Conservation (phyloP, 2,329 filamentous ascomycete genomes). For the Aspergillus fischeri region DNA sequence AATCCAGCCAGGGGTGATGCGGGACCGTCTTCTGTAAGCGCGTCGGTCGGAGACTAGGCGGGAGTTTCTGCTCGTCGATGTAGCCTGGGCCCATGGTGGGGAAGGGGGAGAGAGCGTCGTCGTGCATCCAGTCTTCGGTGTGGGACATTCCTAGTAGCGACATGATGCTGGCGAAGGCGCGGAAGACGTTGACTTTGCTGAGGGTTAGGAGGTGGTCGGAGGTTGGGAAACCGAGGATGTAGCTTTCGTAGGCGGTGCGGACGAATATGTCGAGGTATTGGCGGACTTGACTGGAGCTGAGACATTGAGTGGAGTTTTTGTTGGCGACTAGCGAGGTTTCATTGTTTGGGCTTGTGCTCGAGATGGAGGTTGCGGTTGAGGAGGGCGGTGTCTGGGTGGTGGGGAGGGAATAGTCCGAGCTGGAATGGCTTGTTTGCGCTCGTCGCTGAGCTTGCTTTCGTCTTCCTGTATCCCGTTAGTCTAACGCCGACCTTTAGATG, state of each 20-base stretch:
- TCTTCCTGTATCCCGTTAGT: slow-evolving; percentile 10
- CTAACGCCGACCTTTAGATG: background rate
- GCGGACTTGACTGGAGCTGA: background rate
- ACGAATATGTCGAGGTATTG: slow-evolving; percentile 16
- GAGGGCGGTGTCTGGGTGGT: background rate
- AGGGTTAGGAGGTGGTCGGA: slow-evolving; percentile 33
- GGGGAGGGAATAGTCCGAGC: background rate
- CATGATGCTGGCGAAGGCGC: slow-evolving; percentile 28
- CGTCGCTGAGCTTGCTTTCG: slow-evolving; percentile 16
- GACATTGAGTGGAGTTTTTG: background rate
- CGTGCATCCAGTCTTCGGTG: slow-evolving; percentile 18
- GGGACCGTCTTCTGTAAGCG: slow-evolving; percentile 30
- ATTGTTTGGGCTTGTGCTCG: background rate
- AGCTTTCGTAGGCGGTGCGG: slow-evolving; percentile 21
- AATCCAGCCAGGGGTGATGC: slow-evolving; percentile 42
- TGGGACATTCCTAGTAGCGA: slow-evolving; percentile 22
- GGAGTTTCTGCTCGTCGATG: slow-evolving; percentile 15
- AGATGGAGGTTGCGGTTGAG: background rate
- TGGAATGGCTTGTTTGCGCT: background rate
- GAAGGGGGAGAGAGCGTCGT: slow-evolving; percentile 28
- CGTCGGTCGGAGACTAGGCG: slow-evolving; percentile 35
- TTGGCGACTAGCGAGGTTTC: slow-evolving; percentile 1
- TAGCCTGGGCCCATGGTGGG: slow-evolving; percentile 7
- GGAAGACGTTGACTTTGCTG: slow-evolving; percentile 34
- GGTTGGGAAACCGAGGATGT: slow-evolving; percentile 21